Base-by-base conservation (phyloP, 2,329 filamentous ascomycete species). In the Neofusicoccum parvum region DNA sequence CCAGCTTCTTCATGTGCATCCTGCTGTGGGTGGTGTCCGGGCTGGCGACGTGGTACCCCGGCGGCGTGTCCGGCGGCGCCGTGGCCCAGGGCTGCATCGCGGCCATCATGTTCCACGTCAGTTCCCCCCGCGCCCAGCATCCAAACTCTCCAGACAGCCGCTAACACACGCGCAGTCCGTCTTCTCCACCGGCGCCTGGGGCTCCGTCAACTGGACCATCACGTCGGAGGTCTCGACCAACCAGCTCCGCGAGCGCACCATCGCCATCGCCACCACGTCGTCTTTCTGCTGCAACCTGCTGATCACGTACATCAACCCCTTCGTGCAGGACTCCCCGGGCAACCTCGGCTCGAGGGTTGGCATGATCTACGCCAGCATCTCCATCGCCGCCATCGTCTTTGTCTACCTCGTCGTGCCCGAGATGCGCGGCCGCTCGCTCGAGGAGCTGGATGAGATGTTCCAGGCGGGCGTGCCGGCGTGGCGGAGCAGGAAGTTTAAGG, bases 361-460 rank as follows among this genome's bases (percentile, higher is more conserved):
- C 71, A 9, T 70, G 43, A n/a, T 75, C 71, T 3, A 74, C 71
- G 58, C 27, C 32, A 20, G 20, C 32, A 41, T 50, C 11, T 39
- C 45, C 10, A 7, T 12, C 0, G 34, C 41, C 10, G 32, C 58
- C 43, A 71, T 83, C 12, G 72, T 82, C 3, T 79, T 89, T 53
- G 70, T 83, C 32, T 79, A 88, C 20, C 82, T 87, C 72, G 88
- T 88, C 76, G 84, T 89, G 69, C 87, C 86, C 0, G 85, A 85
- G 69, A 72, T 72, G 27, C 72, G 73, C 20, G 69, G 67, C 15
- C 60, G 71, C 12, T 70, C 68, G 5, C 49, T 74, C 1, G 73
- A 75, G 56, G 72, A 75, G 56, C 62, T 74, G 0, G 73, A 74
- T 60, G 71, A 74, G 60, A 69, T 74, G 15, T 75, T 75, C 39